A percentile compares a stretch with the other conserved stretches of the same genome.
phyloP scores from a whole-genome alignment of 2,329 filamentous ascomycete species.

The Ophiosphaerella narmari region DNA sequence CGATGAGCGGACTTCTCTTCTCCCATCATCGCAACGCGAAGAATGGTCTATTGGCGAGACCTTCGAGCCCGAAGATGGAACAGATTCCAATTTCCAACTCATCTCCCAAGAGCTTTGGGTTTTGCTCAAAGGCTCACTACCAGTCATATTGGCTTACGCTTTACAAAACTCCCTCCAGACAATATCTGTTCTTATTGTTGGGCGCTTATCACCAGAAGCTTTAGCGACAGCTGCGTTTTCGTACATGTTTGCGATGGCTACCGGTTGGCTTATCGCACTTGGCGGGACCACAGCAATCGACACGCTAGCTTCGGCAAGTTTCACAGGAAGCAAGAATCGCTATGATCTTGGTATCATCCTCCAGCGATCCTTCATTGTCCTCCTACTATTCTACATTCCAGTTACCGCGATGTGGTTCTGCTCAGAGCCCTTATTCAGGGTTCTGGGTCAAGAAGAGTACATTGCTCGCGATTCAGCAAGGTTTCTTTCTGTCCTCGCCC shows the following conservation, averaged over 20 bases:
- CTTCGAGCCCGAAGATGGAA: constrained; percentile 45
- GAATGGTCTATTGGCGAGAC: constrained; percentile 43
- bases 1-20: constrained; percentile 50
- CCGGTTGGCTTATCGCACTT: constrained; percentile 83
- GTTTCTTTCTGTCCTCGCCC: constrained; percentile 75
- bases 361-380: constrained; percentile 74
- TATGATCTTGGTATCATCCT: constrained; percentile 78
- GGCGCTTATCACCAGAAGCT: constrained; percentile 77
- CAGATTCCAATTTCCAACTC: constrained; percentile 41
- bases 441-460: constrained; percentile 76
- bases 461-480: constrained; percentile 74
- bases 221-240: constrained; percentile 83
- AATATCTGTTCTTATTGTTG: constrained; percentile 78
- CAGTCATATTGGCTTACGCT: constrained; percentile 82
- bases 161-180: constrained; percentile 87
- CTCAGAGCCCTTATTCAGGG: constrained; percentile 74
- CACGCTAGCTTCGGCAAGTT: constrained; percentile 80
- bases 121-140: constrained; percentile 70
- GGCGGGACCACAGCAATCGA: constrained; percentile 86
- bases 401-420: constrained; percentile 75
- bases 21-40: constrained; percentile 47
- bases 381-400: constrained; percentile 73
- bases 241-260: constrained; percentile 93
- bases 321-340: constrained; percentile 79
- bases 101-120: constrained; percentile 67